Base-by-base conservation (phyloP, 2,329 filamentous ascomycete species). In the Colletotrichum sp. region DNA sequence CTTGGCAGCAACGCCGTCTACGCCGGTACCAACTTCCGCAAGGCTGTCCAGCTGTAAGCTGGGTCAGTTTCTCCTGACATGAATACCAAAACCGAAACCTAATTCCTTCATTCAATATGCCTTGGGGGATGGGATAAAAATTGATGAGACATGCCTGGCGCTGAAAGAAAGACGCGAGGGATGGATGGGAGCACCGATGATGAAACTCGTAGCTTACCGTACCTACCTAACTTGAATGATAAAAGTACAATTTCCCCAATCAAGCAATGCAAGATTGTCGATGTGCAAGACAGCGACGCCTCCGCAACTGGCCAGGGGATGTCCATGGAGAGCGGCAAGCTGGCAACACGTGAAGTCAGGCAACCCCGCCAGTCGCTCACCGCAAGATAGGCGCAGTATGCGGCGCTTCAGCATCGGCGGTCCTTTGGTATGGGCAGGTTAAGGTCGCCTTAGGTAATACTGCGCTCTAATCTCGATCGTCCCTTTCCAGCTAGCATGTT, bases 11-110 rank as follows among this genome's bases (percentile, higher is more conserved):
- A 97, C 83, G 97, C 96, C 81, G 85, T 99, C 88, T 99, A 96
- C 86, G 96, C 96, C 81, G 97, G 97, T 81, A 89, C 91, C 84
- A 96, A 95, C 85, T 99, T 99, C 95, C 95, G 96, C 90, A 96
- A 89, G 82, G 89, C 96, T 79, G 94, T 98, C 83, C 96, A 95
- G 90, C 87, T 98, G 88, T 98, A 95, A 93, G 68, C 34, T 52
- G 57, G 24, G 24, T 59, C 24, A 55, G 64, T 28, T 65, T 28
- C 15, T 70, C 34, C 66, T 52, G 70, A 70, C 32, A 66, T 30
- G 44, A 57, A 48, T 66, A 36, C 36, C 52, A 48, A 44, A 57
- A 57, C 65, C 66, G 28, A 18, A 15, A 63, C 30, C 62, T 16
- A 15, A 22, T 52, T 64, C 65, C 63, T 36, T 72, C 28, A 63